Evolutionary conservation across 495 filamentous ascomycete genomes (phyloP), one percentile per base, ranked within the genome.

Genomic region (Haplographium delicatum): DNA sequence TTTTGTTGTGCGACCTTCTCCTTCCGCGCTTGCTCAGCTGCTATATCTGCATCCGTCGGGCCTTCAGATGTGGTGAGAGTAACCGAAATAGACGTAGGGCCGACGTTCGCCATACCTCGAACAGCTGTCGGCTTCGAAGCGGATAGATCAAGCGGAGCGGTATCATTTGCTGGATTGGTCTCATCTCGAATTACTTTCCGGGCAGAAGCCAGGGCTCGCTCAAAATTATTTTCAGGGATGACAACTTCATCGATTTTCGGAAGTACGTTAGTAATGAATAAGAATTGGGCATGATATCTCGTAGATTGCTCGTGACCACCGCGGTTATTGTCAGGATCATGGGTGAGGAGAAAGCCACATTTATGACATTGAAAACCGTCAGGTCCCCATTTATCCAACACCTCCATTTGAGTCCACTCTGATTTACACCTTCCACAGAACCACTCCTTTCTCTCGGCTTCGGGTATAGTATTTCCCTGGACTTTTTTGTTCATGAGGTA

Each of bases 281-380:
- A 84, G 55, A 96, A 82, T 66, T 96, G 90, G 41, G 79, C 81
- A 74, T 93, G 95, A 51, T 97, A 77, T 46, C 83, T 83, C 53
- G 84, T 88, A 34, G 91, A 84, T 55, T 90, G 85, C 63, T 96
- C 91, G 63, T 96, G 88, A n/a, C 87, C 89, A 13, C 74, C 68
- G 53, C 73, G 64, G 60, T 78, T 62, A 71, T 81, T 47, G 50
- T 86, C 82, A 37, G 80, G 72, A 46, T 87, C 81, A 48, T 83
- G 82, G 0, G 76, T 76, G 11, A 98, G 75, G 22, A 83, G 66
- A 18, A 68, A 71, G n/a, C 78, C 75, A 70, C 93, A 99, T 33
- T 82, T 83, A 56, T 88, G 83, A 62, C 93, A 99, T 38, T 83
- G 67, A 66, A 96, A 97, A 0, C 85, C 87, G n/a, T 65, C 74